Base-by-base conservation (phyloP, 495 filamentous ascomycete species). In the Podospora appendiculata region DNA sequence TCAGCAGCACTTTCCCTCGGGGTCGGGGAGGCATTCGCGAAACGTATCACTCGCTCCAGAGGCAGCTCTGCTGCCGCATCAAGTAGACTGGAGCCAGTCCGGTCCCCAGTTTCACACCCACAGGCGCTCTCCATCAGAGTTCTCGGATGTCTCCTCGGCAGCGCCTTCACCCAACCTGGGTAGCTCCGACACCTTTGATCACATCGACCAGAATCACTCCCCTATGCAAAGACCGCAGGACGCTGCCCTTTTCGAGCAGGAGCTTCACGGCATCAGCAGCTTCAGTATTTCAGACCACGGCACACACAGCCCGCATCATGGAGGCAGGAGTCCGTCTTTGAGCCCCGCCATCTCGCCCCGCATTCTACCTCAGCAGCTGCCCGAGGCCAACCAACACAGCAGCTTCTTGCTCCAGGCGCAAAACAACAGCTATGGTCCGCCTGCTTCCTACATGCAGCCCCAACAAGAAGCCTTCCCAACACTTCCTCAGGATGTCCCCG, bases 261-360 rank as follows among this genome's bases (percentile, higher is more conserved):
- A 90, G 55, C 82, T 87, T 12, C 71, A 92, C 48, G 83, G 83
- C 14, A 83, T 95, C 51, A 82, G 82, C 51, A 80, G 79, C 36
- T 96, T 98, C 67, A 90, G 83, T 44, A 76, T 98, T 32, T 89
- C 86, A 10, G 92, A 95, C 47, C 73, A 80, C 42, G 79, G 80
- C 50, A 66, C 79, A 25, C 76, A 79, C 36, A 70, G 69, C 35
- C 69, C 78, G 50, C 78, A 78, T 38, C 75, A 73, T 48, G 76
- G 77, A 45, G 80, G 77, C 18, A 73, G 83, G 43, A 93, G 88
- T 64, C 89, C 90, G 7, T 83, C 80, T 17, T 89, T 91, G 56
- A 93, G 87, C 60, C 90, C 90, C 11, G 86, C 88, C 55, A 85
- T 89, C 41, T 93, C 89, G 25, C 90, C 90, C n/a, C 82, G 82